Base-by-base conservation (phyloP, 495 filamentous ascomycete genomes). In the Daldinia concentrica region DNA sequence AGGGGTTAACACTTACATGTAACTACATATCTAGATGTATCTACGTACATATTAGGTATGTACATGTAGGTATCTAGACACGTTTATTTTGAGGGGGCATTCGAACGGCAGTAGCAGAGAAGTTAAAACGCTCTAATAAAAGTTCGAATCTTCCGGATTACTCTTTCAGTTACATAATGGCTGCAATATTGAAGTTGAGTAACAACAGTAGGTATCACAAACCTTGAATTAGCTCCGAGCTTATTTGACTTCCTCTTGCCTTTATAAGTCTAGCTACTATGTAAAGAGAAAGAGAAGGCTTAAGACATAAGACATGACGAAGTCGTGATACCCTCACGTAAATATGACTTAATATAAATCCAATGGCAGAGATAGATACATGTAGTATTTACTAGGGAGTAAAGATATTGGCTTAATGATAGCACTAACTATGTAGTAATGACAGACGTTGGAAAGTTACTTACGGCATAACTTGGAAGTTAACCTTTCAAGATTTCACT, bases 1-100 rank as follows among this genome's bases (percentile, higher is more conserved):
- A 74, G 68, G 68, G 68, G 68, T 32, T 65, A 6, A 8, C 1
- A 56, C 12, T 29, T 32, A 32, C 32, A 32, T 39, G 50, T 54
- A 54, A 12, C 6, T 56, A 34, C 52, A 36, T 34, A 52, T 52
- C 12, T 30, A 30, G 24, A 48, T 19, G 48, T 54, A 54, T n/a
- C 27, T 30, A 54, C 12, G 12, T 54, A 30, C 26, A 6, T 30
- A 1, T n/a, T 54, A 34, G n/a, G n/a, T n/a, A n/a, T n/a, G n/a
- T n/a, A n/a, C n/a, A n/a, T n/a, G n/a, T n/a, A n/a, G n/a, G n/a
- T n/a, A n/a, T n/a, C n/a, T n/a, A n/a, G n/a, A n/a, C n/a, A n/a
- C n/a, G n/a, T n/a, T n/a, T n/a, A n/a, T n/a, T n/a, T n/a, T n/a
- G n/a, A n/a, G n/a, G n/a, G n/a, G n/a, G n/a, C n/a, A n/a, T n/a